Conservation (phyloP, 2,329 filamentous ascomycete species). For the Pseudogymnoascus sp. region DNA sequence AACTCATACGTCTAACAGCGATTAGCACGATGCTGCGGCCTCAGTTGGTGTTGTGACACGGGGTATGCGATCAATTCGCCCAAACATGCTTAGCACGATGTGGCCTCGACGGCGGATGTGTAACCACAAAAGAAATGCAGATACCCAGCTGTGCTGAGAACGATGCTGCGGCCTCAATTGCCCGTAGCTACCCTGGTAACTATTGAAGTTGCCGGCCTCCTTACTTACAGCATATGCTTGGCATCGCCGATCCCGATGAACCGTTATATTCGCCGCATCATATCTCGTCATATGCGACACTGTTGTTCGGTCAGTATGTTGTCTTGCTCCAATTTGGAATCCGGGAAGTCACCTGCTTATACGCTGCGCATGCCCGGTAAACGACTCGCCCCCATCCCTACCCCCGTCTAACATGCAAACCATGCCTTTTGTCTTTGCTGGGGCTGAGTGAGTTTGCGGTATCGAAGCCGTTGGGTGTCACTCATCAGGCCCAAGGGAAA, state of each 20-base stretch:
- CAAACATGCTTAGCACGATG: background rate
- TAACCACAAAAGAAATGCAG: background rate
- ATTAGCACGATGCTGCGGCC: background rate
- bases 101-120: background rate
- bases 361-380: background rate
- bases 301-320: background rate
- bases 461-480: background rate
- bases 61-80: background rate
- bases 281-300: no score
- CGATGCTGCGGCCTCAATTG: background rate
- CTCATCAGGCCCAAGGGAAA: background rate
- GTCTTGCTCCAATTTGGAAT: slow-evolving; percentile 1
- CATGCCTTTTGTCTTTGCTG: background rate
- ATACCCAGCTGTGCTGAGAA: background rate
- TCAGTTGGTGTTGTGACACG: background rate
- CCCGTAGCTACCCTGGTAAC: background rate
- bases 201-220: background rate
- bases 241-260: background rate
- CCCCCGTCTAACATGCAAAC: background rate
- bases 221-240: background rate
- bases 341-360: background rate
- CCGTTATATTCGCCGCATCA: background rate
- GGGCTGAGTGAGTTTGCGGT: background rate
- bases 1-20: background rate
- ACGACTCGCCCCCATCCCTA: background rate